Base-by-base conservation (phyloP, 306 rosid species). In the Echinosophora koreensis region DNA sequence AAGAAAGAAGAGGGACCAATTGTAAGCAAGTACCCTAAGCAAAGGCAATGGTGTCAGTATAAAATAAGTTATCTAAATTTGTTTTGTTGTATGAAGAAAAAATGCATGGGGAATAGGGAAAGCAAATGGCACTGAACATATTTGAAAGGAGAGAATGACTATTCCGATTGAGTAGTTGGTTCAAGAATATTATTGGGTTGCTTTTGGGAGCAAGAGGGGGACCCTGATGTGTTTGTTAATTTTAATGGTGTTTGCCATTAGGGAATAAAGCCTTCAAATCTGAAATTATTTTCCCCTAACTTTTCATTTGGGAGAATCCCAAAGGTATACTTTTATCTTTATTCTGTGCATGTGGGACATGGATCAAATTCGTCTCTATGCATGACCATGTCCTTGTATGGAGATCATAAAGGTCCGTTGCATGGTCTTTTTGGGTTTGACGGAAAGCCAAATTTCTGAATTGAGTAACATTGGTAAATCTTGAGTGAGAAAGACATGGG, bases 61-160 rank as follows among this genome's bases (percentile, higher is more conserved):
- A 68, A 56, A 74, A 74, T 65, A 81, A 62, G 62, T 52, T 76
- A 64, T 32, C 65, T 67, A 64, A 59, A 37, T 78, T 88, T 85
- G 80, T 69, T 78, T 88, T 81, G 79, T 67, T 46, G 86, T 73
- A 67, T 38, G 80, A 79, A 77, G 61, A 63, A 22, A 63, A 22
- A 22, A 64, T 90, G 97, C 99, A 89, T 95, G 94, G 99, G 97
- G 86, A 92, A 77, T 89, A 84, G 94, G 58, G 84, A 88, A 91
- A 91, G 86, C 35, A 49, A 73, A 59, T n/a, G 75, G 56, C 64
- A 67, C 55, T 74, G 85, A 72, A 79, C 64, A 76, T 41, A 76
- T 41, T 52, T 81, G 68, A 46, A 74, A 47, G 69, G 64, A 35
- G 82, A 65, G 86, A 80, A 60, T 65, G 83, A 84, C 81, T 76